A percentile compares a stretch with the other conserved stretches of the same genome.
These are phyloP conservation scores for Coemansia sp. DNA, from an alignment of 192 early-diverging fungal species.

Conservation along the genomic window DNA sequence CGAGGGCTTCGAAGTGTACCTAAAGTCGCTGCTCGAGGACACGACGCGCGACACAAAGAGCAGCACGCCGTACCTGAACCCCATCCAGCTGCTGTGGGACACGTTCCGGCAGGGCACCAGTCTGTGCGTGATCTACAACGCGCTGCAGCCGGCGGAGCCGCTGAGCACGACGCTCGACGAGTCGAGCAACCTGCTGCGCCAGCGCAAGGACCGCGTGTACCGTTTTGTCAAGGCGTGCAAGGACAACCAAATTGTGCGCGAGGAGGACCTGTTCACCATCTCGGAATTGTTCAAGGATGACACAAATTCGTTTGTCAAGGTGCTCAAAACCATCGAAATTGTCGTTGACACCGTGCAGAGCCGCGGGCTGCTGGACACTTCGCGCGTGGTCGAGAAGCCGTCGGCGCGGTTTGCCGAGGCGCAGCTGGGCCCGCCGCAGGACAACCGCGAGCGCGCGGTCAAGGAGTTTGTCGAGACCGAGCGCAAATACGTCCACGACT, in stretches of 20 bases:
- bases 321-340: conserved; percentile 76
- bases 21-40: conserved; percentile 46
- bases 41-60: conserved; percentile 29
- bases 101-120: conserved; percentile 67
- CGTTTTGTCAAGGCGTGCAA: conserved; percentile 87
- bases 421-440: conserved; percentile 61
- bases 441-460: conserved; percentile 84
- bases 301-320: conserved; percentile 96
- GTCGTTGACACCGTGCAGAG: conserved; percentile 74
- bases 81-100: conserved; percentile 67
- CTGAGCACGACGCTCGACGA: conserved; percentile 56
- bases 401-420: conserved; percentile 51
- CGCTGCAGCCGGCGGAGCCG: conserved; percentile 59
- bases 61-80: conserved; percentile 53
- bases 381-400: conserved; percentile 36
- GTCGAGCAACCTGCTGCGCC: conserved; percentile 56
- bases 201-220: conserved; percentile 80
- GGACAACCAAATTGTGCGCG: conserved; percentile 64
- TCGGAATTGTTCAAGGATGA: conserved; percentile 89
- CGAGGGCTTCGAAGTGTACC: conserved; percentile 62
- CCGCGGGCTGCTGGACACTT: conserved; percentile 40
- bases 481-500: conserved; percentile 81
- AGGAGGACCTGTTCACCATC: conserved; percentile 79
- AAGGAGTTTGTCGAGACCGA: conserved; percentile 92
- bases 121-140: conserved; percentile 69